phyloP scores from a whole-genome alignment of 257 asterid genomes.

The Gardenia jasminoides region DNA sequence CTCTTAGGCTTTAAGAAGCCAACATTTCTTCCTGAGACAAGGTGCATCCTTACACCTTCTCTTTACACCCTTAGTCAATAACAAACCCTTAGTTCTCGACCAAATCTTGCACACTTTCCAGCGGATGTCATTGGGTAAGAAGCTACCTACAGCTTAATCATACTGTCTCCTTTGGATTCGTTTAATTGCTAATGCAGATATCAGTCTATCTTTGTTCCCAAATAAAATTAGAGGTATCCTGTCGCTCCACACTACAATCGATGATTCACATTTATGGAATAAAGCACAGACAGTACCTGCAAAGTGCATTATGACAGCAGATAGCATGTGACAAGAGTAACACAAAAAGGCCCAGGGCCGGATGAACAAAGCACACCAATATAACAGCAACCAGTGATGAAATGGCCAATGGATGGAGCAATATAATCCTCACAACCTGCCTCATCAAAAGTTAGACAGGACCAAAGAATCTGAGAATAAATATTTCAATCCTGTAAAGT shows the following conservation, averaged over 20 bases:
- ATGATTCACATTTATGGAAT: background rate
- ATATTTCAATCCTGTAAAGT: background rate
- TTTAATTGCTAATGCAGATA: background rate
- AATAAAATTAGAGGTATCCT: background rate
- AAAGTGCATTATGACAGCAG: conserved; percentile 70
- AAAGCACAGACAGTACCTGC: conserved; percentile 50
- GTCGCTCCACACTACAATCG: background rate
- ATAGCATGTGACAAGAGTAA: conserved; percentile 68
- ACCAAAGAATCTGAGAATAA: background rate
- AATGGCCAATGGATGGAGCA: conserved; percentile 54
- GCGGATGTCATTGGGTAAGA: background rate
- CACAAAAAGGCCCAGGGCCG: conserved; percentile 83
- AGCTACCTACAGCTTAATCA: background rate
- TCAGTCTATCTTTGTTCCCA: background rate
- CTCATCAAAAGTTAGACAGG: conserved; percentile 19
- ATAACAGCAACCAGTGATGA: conserved; percentile 58
- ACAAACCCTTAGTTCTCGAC: background rate
- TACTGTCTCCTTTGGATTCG: background rate
- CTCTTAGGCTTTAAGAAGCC: background rate
- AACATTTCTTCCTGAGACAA: background rate
- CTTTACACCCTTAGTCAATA: background rate
- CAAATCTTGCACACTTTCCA: background rate
- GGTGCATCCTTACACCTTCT: background rate
- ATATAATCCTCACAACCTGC: conserved; percentile 72
- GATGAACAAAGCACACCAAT: conserved; percentile 78